phyloP scores from a whole-genome alignment of 257 asterid species.

The Solanum lycopersicoides region DNA sequence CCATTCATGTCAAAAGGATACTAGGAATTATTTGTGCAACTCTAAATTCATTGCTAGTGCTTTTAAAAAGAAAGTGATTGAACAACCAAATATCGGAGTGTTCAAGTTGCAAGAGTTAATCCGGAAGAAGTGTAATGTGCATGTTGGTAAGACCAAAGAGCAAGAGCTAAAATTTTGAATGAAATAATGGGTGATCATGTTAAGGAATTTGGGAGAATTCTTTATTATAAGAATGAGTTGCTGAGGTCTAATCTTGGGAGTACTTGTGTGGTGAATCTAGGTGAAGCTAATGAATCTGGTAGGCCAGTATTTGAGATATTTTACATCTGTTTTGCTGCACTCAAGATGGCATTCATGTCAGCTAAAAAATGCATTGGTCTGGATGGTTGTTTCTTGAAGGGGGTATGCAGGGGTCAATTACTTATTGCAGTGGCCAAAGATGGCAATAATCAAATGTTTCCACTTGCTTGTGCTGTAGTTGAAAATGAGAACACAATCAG shows the following conservation, averaged over 20 bases:
- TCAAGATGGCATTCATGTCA: background rate
- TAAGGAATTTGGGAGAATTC: background rate
- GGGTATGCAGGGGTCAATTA: background rate
- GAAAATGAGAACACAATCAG: background rate
- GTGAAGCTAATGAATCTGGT: background rate
- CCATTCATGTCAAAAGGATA: background rate
- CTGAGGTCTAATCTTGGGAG: background rate
- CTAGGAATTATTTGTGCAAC: background rate
- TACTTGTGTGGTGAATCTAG: background rate
- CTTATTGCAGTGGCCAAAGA: background rate
- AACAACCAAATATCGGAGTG: background rate
- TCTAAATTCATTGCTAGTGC: background rate
- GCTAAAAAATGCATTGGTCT: background rate
- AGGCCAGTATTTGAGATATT: background rate
- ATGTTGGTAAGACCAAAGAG: background rate
- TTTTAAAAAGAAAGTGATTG: background rate
- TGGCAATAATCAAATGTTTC: background rate
- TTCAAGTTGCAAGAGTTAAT: background rate
- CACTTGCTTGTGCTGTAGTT: background rate
- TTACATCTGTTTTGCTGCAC: background rate
- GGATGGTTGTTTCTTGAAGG: background rate
- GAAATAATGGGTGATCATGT: background rate
- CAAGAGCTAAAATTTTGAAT: background rate
- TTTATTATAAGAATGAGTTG: background rate
- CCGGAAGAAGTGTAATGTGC: background rate